These are phyloP conservation scores for Mortierella sp. DNA, from an alignment of 371 early-diverging fungal species.

Conservation along the genomic window DNA sequence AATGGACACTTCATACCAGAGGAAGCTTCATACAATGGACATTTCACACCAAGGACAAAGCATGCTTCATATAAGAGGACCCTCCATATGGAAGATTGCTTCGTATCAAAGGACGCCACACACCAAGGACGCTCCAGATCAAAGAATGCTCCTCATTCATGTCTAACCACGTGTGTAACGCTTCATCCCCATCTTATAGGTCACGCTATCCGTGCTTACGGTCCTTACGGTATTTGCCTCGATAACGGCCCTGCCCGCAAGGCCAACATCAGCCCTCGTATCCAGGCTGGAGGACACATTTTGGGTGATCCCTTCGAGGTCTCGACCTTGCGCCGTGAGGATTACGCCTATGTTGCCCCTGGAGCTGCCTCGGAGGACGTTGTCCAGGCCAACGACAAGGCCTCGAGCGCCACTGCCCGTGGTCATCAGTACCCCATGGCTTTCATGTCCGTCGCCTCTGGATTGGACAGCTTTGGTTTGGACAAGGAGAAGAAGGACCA, in stretches of 20 bases:
- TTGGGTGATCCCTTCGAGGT: constrained; percentile 89
- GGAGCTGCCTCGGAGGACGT: constrained; percentile 80
- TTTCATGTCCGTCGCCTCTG: constrained; percentile 86
- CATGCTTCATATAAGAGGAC: too few relatives aligned
- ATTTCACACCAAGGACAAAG: too few relatives aligned
- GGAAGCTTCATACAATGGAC: too few relatives aligned
- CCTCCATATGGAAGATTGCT: too few relatives aligned
- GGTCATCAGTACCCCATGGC: constrained; percentile 94
- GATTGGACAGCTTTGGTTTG: constrained; percentile 81
- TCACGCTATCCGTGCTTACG: constrained; percentile 86
- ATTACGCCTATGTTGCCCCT: constrained; percentile 75
- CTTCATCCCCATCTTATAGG: constrained; percentile 57
- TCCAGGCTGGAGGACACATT: constrained; percentile 78
- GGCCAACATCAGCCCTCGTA: constrained; percentile 70
- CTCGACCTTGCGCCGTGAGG: constrained; percentile 88
- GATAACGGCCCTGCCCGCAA: constrained; percentile 88
- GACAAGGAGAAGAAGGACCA: constrained; percentile 67
- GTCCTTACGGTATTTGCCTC: constrained; percentile 81
- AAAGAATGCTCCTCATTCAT: neutral
- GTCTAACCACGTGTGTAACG: neutral
- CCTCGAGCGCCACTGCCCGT: constrained; percentile 82
- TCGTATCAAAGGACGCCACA: neutral
- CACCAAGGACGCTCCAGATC: neutral
- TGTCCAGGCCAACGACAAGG: constrained; percentile 81
- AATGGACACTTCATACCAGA: neutral